phyloP scores from a whole-genome alignment of 371 early-diverging fungal genomes.

The Mucor indicus region DNA sequence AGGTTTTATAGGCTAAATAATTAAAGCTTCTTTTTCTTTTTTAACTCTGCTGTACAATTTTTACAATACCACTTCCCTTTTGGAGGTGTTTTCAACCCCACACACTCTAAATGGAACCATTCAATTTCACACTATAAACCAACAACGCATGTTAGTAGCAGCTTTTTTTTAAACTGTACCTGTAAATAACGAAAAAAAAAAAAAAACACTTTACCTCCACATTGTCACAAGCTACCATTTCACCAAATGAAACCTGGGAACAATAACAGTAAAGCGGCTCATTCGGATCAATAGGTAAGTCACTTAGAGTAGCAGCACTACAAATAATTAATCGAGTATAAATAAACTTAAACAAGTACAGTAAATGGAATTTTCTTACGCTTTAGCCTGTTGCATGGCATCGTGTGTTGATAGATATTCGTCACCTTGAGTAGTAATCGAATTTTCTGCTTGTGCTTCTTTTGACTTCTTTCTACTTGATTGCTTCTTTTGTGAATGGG shows the following conservation, averaged over 20 bases:
- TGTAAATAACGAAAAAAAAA: constrained; percentile 1
- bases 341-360: neutral
- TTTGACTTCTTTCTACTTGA: constrained; percentile 15
- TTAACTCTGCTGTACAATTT: constrained; percentile 57
- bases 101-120: constrained; percentile 96
- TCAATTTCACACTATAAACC: constrained; percentile 76
- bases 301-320: constrained; percentile 49
- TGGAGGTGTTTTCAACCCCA: constrained; percentile 76
- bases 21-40: constrained; percentile 30
- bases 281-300: constrained; percentile 90
- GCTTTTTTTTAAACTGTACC: neutral
- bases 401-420: constrained; percentile 28
- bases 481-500: too few relatives aligned
- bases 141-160: neutral
- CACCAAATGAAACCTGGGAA: constrained; percentile 91
- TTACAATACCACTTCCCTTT: constrained; percentile 93
- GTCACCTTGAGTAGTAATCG: neutral
- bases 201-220: constrained; percentile 61
- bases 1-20: too few relatives aligned
- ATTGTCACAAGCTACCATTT: constrained; percentile 97
- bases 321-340: neutral
- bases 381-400: constrained; percentile 34
- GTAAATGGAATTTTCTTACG: constrained; percentile 20
- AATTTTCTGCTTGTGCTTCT: neutral
- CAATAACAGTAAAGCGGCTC: constrained; percentile 96